Evolutionary conservation across 1,284 basidiomycete genomes (phyloP).

Genomic region (Moniliella sp.): DNA sequence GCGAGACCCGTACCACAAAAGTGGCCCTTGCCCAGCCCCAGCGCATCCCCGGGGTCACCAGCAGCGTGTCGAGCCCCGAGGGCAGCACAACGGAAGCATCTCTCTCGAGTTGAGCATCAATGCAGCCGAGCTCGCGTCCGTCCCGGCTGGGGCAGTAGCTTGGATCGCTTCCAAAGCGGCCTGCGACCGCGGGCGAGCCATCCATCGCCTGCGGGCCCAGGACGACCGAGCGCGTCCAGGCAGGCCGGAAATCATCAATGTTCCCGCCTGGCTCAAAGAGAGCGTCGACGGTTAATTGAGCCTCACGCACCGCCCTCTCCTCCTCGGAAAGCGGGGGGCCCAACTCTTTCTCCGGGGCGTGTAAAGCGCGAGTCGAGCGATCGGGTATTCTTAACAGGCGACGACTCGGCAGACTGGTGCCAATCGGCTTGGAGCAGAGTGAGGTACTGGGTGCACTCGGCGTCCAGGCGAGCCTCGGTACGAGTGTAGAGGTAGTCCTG

Average conservation of each 20-base stretch:
- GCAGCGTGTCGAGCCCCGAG: slow-evolving; percentile 51
- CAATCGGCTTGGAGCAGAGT: slow-evolving; percentile 83
- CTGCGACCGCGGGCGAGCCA: slow-evolving; percentile 2
- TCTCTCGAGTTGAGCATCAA: slow-evolving; percentile 53
- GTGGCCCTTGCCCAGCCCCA: slow-evolving; percentile 21
- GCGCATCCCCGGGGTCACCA: slow-evolving; percentile 43
- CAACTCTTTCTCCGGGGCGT: background rate
- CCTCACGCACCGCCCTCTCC: slow-evolving; percentile 6
- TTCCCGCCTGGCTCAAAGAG: slow-evolving; percentile 14
- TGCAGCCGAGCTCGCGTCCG: background rate
- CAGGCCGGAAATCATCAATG: slow-evolving; percentile 20
- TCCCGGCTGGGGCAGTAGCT: background rate
- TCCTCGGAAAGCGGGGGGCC: slow-evolving; percentile 7
- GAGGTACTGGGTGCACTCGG: slow-evolving; percentile 80
- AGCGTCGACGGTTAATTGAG: slow-evolving; percentile 14
- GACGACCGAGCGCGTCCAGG: slow-evolving; percentile 11
- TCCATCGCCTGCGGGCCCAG: slow-evolving; percentile 7
- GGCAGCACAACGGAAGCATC: slow-evolving; percentile 78
- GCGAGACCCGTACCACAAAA: slow-evolving; percentile 22
- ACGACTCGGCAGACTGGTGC: too few species aligned
- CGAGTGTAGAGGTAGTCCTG: slow-evolving; percentile 88
- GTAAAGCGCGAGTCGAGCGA: slow-evolving; percentile 36
- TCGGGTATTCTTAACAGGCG: background rate
- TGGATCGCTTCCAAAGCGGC: slow-evolving; percentile 5
- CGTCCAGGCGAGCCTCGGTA: slow-evolving; percentile 69